A percentile compares a stretch with the other conserved stretches of the same genome.
Conservation (phyloP, 2,329 filamentous ascomycete genomes). For the Neonectria faginata region DNA sequence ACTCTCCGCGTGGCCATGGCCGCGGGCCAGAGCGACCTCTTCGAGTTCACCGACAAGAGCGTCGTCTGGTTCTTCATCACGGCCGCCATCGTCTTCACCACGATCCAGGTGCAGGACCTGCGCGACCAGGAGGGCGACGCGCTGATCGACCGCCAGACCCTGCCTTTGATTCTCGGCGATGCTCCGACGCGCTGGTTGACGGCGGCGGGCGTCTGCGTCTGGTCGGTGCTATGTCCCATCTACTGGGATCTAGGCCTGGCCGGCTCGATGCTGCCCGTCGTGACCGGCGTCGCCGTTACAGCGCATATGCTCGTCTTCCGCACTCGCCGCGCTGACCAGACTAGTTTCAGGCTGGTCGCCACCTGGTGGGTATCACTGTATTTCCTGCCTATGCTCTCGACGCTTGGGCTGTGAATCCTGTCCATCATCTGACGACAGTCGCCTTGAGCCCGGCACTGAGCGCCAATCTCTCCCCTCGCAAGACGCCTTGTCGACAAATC, state of each 20-base stretch:
- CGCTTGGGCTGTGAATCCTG: constrained; percentile 11
- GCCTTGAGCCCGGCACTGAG: neutral
- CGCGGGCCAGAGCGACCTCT: constrained; percentile 15
- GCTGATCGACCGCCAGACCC: constrained; percentile 39
- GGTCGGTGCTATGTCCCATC: constrained; percentile 35
- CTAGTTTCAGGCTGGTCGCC: constrained; percentile 35
- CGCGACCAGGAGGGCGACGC: constrained; percentile 42
- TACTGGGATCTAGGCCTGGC: constrained; percentile 32
- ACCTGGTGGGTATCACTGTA: constrained; percentile 37
- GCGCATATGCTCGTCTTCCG: constrained; percentile 34
- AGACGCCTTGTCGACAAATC: neutral
- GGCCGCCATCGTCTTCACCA: constrained; percentile 41
- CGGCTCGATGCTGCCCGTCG: constrained; percentile 20
- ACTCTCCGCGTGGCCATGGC: constrained; percentile 32
- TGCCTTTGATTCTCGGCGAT: constrained; percentile 41
- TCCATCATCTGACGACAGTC: neutral
- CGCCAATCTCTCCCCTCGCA: neutral
- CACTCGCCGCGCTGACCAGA: constrained; percentile 26
- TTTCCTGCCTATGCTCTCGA: constrained; percentile 33
- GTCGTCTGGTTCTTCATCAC: constrained; percentile 36
- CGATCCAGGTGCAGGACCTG: constrained; percentile 43
- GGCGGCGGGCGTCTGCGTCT: constrained; percentile 27
- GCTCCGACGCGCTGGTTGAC: constrained; percentile 37
- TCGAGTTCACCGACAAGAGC: constrained; percentile 33
- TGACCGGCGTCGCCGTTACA: constrained; percentile 19